phyloP scores from a whole-genome alignment of 2,329 filamentous ascomycete species.

The Apiospora hydei region DNA sequence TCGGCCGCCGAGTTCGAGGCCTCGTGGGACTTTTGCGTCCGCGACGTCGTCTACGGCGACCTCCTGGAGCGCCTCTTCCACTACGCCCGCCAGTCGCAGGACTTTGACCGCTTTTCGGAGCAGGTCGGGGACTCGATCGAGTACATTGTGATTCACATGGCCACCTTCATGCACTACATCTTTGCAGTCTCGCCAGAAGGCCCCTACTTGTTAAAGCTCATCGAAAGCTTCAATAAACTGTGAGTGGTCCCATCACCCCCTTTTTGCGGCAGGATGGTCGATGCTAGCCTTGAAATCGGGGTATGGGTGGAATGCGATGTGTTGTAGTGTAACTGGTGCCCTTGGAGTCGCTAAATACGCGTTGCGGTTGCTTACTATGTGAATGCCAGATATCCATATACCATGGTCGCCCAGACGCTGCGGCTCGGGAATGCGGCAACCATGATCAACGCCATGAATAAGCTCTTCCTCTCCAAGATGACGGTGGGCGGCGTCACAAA shows the following conservation, averaged over 20 bases:
- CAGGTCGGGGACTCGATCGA: constrained; percentile 71
- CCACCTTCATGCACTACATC: constrained; percentile 76
- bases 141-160: constrained; percentile 63
- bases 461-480: constrained; percentile 77
- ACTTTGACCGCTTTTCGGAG: constrained; percentile 69
- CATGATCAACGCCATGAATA: constrained; percentile 80
- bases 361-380: neutral
- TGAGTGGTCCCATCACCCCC: neutral
- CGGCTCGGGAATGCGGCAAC: constrained; percentile 80
- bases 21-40: constrained; percentile 73
- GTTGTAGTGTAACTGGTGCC: neutral
- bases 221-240: constrained; percentile 74
- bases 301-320: neutral
- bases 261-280: neutral
- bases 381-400: constrained; percentile 67
- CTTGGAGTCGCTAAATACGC: neutral
- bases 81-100: constrained; percentile 64
- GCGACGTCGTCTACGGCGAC: constrained; percentile 72
- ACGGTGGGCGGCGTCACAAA: constrained; percentile 78
- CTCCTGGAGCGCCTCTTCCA: constrained; percentile 71
- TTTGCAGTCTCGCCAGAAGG: constrained; percentile 78
- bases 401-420: constrained; percentile 74
- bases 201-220: constrained; percentile 73
- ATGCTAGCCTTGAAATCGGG: neutral
- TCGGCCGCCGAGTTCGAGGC: constrained; percentile 66